Conservation (phyloP, 148 eudicot species). For the Amaranthus cruentus region DNA sequence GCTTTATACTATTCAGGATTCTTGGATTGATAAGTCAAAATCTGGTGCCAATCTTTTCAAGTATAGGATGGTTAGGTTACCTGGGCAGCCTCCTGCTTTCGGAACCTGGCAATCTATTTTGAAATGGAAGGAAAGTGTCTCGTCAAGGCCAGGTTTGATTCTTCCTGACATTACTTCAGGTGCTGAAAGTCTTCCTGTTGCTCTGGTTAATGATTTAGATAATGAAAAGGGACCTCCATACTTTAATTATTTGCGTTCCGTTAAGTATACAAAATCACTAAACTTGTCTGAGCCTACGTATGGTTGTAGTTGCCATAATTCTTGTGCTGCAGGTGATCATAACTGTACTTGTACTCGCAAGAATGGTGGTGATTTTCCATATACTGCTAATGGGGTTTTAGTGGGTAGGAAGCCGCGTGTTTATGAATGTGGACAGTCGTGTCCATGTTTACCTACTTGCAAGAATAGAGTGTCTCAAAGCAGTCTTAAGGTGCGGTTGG, state of each 20-base stretch:
- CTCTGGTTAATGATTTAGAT: constrained; percentile 85
- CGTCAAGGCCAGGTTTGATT: constrained; percentile 62
- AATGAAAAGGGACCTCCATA: constrained; percentile 81
- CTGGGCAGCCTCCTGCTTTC: constrained; percentile 76
- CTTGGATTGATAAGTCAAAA: constrained; percentile 76
- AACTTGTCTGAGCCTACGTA: constrained; percentile 36
- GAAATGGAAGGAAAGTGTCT: constrained; percentile 69
- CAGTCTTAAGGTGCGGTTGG: constrained; percentile 61
- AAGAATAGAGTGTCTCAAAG: constrained; percentile 63
- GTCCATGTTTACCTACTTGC: constrained; percentile 65
- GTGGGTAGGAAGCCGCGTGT: constrained; percentile 44
- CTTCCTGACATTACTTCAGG: constrained; percentile 85
- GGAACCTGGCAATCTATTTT: constrained; percentile 72
- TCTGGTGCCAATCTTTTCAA: constrained; percentile 72
- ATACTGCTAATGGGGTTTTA: constrained; percentile 53
- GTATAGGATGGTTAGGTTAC: constrained; percentile 67
- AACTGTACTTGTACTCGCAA: constrained; percentile 67
- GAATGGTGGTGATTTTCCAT: constrained; percentile 68
- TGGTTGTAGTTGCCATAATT: constrained; percentile 58
- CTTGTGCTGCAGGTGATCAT: constrained; percentile 69
- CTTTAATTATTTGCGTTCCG: constrained; percentile 55
- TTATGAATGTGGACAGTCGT: constrained; percentile 73
- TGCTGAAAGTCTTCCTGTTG: constrained; percentile 60
- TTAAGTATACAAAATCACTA: constrained; percentile 53
- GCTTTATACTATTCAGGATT: constrained; percentile 68